A percentile compares a stretch with the other conserved stretches of the same genome.
These are phyloP conservation scores for Xylariaceae sp. DNA, from an alignment of 2,329 filamentous ascomycete genomes.

Conservation along the genomic window DNA sequence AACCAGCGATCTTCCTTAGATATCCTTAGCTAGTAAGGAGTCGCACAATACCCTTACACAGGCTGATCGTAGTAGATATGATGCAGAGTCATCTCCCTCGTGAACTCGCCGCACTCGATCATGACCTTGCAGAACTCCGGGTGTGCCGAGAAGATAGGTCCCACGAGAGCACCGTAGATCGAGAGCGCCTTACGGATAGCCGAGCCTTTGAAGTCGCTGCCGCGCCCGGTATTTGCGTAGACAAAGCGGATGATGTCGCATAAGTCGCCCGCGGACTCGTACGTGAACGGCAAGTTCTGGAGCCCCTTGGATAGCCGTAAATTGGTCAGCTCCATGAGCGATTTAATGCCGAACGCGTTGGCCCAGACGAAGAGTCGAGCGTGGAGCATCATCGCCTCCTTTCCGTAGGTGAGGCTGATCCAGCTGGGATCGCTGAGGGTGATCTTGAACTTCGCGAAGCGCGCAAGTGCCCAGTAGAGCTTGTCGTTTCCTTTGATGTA, in stretches of 20 bases:
- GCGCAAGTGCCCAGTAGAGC: no score
- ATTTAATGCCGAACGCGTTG: neutral
- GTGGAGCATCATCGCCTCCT: neutral
- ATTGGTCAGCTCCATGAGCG: neutral
- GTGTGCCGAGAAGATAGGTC: neutral
- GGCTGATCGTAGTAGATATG: neutral
- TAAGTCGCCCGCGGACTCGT: neutral
- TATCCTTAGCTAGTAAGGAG: no score
- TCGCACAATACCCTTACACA: neutral
- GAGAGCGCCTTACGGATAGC: neutral
- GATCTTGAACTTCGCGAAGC: no score
- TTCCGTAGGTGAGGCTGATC: no score
- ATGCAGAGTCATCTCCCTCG: neutral
- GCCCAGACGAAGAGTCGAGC: neutral
- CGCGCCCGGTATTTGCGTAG: neutral
- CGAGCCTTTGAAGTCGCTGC: no score
- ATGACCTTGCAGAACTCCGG: neutral
- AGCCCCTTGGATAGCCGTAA: neutral
- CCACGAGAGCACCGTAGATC: neutral
- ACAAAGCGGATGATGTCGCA: neutral
- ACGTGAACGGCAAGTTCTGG: neutral
- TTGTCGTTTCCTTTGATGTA: no score
- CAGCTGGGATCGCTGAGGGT: no score
- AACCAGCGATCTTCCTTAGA: no score
- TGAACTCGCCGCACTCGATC: neutral